Evolutionary conservation across 2,329 filamentous ascomycete genomes (phyloP), one percentile per base, ranked within the genome.

Genomic region (Cercospora canescens): DNA sequence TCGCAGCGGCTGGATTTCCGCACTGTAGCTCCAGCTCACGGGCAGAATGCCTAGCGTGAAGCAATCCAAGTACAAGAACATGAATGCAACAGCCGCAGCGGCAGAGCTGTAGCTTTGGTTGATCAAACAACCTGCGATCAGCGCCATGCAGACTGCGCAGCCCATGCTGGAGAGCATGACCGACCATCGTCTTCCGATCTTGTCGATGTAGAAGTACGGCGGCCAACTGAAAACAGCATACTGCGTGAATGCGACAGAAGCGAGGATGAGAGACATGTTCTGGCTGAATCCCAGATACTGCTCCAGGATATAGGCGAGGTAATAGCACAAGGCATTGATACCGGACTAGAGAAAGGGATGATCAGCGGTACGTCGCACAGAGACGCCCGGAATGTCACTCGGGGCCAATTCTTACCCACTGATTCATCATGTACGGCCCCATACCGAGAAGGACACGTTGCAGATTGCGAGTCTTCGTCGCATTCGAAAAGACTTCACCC

Each of bases 1-100:
- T 2, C 79, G 75, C 26, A 85, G 73, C 0, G 81, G 80, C 63
- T 84, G 83, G 66, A 84, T 82, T 60, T 84, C 82, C 0, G 82
- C 81, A 0, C 80, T 80, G 69, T 83, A 84, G 12, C 77, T 69
- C 73, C 71, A 70, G 4, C 66, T 72, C 41, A 76, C 34, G 79
- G 81, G 80, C 76, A 82, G 6, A 32, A 84, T 81, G 11, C 79
- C 83, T 58, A 85, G 84, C 73, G 83, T 83, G 39, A 84, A 80
- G 72, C 84, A 84, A 73, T 84, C 85, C n/a, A 85, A 70, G 72
- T 85, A 85, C 70, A 86, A 80, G 69, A 84, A 84, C 67, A 76
- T 79, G 67, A 79, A 75, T 4, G 76, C 77, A 7, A 78, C 76
- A 8, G 75, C 75, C 4, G 74, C 75, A 1, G 74, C 75, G 5